Evolutionary conservation across 2,329 filamentous ascomycete genomes (phyloP).

Genomic region (Phoma sp.): DNA sequence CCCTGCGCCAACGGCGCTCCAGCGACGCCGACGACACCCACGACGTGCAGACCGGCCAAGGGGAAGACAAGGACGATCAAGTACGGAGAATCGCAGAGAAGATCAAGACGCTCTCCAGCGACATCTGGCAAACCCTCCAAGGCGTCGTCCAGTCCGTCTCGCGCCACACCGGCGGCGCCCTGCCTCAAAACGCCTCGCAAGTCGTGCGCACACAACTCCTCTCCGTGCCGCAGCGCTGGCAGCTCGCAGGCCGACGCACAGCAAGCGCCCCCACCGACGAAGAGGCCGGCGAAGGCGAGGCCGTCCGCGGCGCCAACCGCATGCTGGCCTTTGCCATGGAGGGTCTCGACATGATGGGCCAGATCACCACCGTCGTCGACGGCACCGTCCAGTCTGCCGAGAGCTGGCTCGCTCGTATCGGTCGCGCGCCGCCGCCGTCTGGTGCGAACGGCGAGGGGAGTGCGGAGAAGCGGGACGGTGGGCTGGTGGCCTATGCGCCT

Average conservation of each 20-base stretch:
- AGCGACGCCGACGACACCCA: slow-evolving; percentile 28
- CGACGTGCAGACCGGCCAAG: slow-evolving; percentile 21
- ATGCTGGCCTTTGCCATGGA: slow-evolving; percentile 88
- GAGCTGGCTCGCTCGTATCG: slow-evolving; percentile 84
- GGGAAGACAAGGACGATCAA: slow-evolving; percentile 43
- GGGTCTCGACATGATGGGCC: slow-evolving; percentile 90
- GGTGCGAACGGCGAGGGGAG: background rate
- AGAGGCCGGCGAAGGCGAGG: slow-evolving; percentile 38
- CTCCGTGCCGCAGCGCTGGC: slow-evolving; percentile 83
- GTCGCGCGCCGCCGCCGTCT: slow-evolving; percentile 41
- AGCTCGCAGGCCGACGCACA: slow-evolving; percentile 65
- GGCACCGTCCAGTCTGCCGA: slow-evolving; percentile 91
- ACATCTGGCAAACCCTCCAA: slow-evolving; percentile 66
- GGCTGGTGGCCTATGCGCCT: background rate
- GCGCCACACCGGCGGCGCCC: slow-evolving; percentile 85
- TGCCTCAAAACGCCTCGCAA: slow-evolving; percentile 85
- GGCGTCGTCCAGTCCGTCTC: slow-evolving; percentile 84
- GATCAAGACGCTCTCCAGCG: slow-evolving; percentile 66
- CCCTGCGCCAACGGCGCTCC: slow-evolving; percentile 39
- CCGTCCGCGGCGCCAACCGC: slow-evolving; percentile 68
- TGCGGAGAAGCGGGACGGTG: slow-evolving; percentile 1
- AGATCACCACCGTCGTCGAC: slow-evolving; percentile 86
- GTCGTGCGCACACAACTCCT: slow-evolving; percentile 85
- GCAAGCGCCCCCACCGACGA: slow-evolving; percentile 7
- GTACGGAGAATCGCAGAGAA: slow-evolving; percentile 74